Base-by-base conservation (phyloP, 768 basidiomycete genomes). In the Lyophyllum atratum region DNA sequence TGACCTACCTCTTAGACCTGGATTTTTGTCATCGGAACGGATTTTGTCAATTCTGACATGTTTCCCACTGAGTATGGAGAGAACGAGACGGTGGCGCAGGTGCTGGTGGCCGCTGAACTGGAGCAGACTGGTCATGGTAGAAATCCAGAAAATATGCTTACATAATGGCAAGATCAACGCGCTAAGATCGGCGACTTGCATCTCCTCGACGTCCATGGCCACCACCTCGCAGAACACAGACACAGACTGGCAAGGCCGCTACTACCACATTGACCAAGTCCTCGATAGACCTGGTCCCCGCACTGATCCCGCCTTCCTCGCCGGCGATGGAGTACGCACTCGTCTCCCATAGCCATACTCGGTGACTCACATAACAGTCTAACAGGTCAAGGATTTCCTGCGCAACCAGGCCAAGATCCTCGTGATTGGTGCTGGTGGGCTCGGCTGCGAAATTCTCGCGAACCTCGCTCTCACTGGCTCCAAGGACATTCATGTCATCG, bases 401-500 rank as follows among this genome's bases (percentile, higher is more conserved):
- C 76, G 94, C 51, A 81, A 85, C 45, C 76, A 89, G 59, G 89
- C 90, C 70, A 98, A 97, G 79, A 90, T 98, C 64, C 84, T 98
- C 42, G 96, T 98, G 61, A 98, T 99, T 66, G 97, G 97, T 29
- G 97, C 97, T 26, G 97, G 97, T 31, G 97, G 97, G 54, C 78
- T 99, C 40, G 97, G 97, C 11, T 99, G 91, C 73, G 97, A 99
- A 79, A 98, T 98, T 63, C 80, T 99, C 40, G 92, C 95, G 58
- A 97, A 98, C 73, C 84, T 99, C 49, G 96, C 97, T 22, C 75
- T 98, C 63, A 90, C 93, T 44, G 97, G 97, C 24, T 99, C 98
- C 86, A 92, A 90, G 73, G 92, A 98, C 67, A 97, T 98, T 63
- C 94, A 98, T 79, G 95, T 99, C 59, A 98, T 99, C 69, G 97